These are phyloP conservation scores for Eragrostis tef DNA, from an alignment of 202 grass and related monocot genomes.

Conservation along the genomic window DNA sequence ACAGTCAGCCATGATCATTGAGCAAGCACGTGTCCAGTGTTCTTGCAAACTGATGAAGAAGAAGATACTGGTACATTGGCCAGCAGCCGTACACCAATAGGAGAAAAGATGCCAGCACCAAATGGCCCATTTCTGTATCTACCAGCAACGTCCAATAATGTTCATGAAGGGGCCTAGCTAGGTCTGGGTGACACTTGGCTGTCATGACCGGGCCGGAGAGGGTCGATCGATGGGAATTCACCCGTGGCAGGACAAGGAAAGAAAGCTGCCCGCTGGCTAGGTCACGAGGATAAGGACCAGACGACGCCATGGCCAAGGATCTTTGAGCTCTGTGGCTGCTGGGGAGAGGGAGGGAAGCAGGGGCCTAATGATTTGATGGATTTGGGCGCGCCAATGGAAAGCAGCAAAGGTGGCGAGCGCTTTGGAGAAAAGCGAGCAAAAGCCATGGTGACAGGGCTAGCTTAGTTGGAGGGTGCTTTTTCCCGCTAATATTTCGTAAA, in stretches of 20 bases:
- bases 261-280: background rate
- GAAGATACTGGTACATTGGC: background rate
- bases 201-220: conserved; percentile 6
- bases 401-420: conserved; percentile 37
- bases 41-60: background rate
- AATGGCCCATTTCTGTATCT: background rate
- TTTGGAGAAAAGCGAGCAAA: conserved; percentile 41
- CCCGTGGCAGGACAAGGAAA: conserved; percentile 36
- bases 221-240: conserved; percentile 12
- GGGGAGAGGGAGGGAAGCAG: background rate
- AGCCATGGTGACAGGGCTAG: conserved; percentile 28
- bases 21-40: background rate
- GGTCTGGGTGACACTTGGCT: conserved; percentile 43
- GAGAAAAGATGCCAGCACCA: background rate
- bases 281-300: conserved; percentile 46
- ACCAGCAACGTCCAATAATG: conserved; percentile 5
- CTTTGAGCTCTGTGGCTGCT: conserved; percentile 4
- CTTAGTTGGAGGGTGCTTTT: conserved; percentile 7
- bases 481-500: background rate
- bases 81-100: conserved; percentile 14
- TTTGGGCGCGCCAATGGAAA: conserved; percentile 37
- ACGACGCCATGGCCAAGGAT: conserved; percentile 27
- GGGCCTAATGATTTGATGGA: conserved; percentile 42
- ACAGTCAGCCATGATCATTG: background rate
- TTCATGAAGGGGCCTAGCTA: background rate